A percentile compares a stretch with the other conserved stretches of the same genome.
phyloP scores from a whole-genome alignment of 768 basidiomycete genomes.

The Suillus subluteus region DNA sequence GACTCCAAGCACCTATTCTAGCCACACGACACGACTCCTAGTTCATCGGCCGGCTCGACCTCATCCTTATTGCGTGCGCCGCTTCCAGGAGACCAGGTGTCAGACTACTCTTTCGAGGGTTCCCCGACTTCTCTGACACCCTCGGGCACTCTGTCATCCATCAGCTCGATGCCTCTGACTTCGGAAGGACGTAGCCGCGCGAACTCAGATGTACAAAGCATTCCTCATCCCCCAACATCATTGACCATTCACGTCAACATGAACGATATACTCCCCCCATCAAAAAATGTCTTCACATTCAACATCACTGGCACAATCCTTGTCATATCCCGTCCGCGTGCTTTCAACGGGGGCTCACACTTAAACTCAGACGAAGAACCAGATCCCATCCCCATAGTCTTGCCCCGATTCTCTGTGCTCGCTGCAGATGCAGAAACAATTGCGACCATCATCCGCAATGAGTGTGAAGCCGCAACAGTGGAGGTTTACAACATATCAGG shows the following conservation, averaged over 20 bases:
- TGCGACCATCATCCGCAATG: conserved; percentile 62
- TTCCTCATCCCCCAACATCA: conserved; percentile 47
- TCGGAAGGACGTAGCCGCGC: conserved; percentile 42
- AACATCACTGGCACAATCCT: conserved; percentile 67
- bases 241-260: conserved; percentile 78
- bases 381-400: conserved; percentile 55
- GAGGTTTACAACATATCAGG: conserved; percentile 67
- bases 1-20: conserved; percentile 26
- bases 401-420: conserved; percentile 73
- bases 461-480: conserved; percentile 51
- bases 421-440: conserved; percentile 66
- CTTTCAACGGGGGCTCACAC: conserved; percentile 25
- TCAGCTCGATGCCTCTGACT: conserved; percentile 37
- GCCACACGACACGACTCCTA: conserved; percentile 43
- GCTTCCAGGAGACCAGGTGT: conserved; percentile 61
- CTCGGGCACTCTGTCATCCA: conserved; percentile 42
- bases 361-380: conserved; percentile 27
- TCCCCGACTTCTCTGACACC: conserved; percentile 57
- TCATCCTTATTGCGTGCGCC: conserved; percentile 77
- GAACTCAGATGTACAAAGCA: conserved; percentile 35
- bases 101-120: conserved; percentile 79
- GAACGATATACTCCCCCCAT: conserved; percentile 70
- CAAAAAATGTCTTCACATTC: conserved; percentile 68
- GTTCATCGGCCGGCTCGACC: conserved; percentile 43
- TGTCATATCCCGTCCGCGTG: conserved; percentile 48